Evolutionary conservation across 1,284 basidiomycete genomes (phyloP).

Genomic region (Sphaerobolus stellatus): DNA sequence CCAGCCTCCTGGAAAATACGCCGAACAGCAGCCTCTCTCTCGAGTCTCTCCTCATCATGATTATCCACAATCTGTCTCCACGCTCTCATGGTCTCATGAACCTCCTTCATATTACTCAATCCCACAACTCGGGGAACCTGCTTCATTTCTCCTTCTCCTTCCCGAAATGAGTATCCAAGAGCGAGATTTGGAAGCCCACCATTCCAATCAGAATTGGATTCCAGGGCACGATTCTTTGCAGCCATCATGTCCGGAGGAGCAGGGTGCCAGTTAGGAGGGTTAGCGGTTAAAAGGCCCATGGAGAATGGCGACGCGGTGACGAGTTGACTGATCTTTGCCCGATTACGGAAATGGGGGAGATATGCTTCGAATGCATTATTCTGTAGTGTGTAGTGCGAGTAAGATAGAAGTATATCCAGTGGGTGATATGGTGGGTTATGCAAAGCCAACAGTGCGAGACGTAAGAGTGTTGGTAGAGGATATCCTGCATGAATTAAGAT

Average conservation of each 20-base stretch:
- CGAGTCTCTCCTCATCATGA: slow-evolving; percentile 39
- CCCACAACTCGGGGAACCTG: slow-evolving; percentile 74
- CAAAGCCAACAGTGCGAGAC: slow-evolving; percentile 75
- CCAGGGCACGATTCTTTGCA: slow-evolving; percentile 39
- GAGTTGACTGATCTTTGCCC: slow-evolving; percentile 69
- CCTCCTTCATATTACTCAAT: slow-evolving; percentile 66
- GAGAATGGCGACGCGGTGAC: slow-evolving; percentile 86
- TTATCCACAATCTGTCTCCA: slow-evolving; percentile 60
- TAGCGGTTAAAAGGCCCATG: slow-evolving; percentile 84
- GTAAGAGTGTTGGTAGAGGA: slow-evolving; percentile 86
- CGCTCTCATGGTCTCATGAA: slow-evolving; percentile 68
- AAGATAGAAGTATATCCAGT: slow-evolving; percentile 81
- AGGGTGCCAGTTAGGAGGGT: slow-evolving; percentile 84
- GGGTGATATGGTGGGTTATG: slow-evolving; percentile 64
- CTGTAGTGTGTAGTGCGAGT: slow-evolving; percentile 86
- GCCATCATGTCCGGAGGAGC: slow-evolving; percentile 55
- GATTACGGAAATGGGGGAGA: slow-evolving; percentile 56
- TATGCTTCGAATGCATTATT: slow-evolving; percentile 68
- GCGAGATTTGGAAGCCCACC: slow-evolving; percentile 65
- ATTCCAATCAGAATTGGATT: slow-evolving; percentile 35
- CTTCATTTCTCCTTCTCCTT: slow-evolving; percentile 32
- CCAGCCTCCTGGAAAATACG: slow-evolving; percentile 51
- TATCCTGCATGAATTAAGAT: slow-evolving; percentile 53
- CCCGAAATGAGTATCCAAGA: slow-evolving; percentile 68
- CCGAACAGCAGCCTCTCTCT: slow-evolving; percentile 48